Conservation (phyloP, 345 rosid genomes). For the Gossypium mustelinum region DNA sequence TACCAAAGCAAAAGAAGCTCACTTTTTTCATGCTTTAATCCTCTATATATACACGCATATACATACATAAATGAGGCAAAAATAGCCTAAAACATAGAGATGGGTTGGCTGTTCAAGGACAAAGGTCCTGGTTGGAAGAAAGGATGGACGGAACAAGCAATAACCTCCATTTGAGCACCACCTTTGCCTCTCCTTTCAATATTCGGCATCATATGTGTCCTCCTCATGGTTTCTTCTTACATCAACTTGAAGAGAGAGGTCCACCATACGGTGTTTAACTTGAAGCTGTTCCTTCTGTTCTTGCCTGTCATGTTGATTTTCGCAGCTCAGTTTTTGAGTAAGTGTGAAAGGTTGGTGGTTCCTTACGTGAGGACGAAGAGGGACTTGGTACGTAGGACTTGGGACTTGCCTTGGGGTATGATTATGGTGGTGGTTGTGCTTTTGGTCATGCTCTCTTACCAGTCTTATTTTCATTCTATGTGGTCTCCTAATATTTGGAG, state of each 20-base stretch:
- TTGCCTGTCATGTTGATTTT: conserved; percentile 59
- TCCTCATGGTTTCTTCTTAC: conserved; percentile 49
- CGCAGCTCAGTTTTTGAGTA: conserved; percentile 26
- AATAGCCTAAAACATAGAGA: background rate
- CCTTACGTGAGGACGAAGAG: conserved; percentile 27
- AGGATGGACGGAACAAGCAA: conserved; percentile 52
- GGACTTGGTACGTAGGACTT: conserved; percentile 18
- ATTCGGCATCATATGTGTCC: conserved; percentile 44
- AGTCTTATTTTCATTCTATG: conserved; percentile 55
- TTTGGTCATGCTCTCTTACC: conserved; percentile 59
- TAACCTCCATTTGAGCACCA: conserved; percentile 52
- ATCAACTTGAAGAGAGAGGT: conserved; percentile 46
- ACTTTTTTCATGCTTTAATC: background rate
- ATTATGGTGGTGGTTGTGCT: conserved; percentile 40
- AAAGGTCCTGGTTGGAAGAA: conserved; percentile 70
- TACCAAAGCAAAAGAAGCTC: conserved; percentile 31
- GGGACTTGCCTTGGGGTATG: conserved; percentile 61
- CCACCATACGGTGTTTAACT: conserved; percentile 33
- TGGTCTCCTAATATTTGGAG: conserved; percentile 50
- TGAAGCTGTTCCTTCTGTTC: conserved; percentile 55
- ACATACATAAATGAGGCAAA: background rate
- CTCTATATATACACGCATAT: background rate
- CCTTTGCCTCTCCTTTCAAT: conserved; percentile 54
- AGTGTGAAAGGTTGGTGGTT: conserved; percentile 26
- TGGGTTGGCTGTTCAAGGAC: conserved; percentile 55